Evolutionary conservation across 805 yeast genomes (phyloP).

Genomic region (Kuraishia piskuri): DNA sequence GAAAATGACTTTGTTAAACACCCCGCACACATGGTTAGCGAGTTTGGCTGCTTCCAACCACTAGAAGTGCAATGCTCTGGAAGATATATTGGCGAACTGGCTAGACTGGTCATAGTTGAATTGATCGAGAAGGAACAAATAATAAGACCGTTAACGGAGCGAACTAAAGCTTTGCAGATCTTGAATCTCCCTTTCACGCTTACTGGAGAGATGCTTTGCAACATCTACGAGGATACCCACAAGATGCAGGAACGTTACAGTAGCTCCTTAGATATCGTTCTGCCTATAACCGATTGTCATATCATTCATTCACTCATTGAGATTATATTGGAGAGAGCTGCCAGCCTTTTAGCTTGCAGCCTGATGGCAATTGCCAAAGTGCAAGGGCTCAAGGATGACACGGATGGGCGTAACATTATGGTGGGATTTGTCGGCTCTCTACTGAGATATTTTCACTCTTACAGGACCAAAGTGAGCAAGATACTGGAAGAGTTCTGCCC

Average conservation of each 20-base stretch:
- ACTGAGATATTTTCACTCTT: conserved; percentile 31
- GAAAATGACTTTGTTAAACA: not conserved
- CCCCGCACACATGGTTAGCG: conserved; percentile 16
- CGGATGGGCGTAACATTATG: conserved; percentile 9
- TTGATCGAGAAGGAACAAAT: conserved; percentile 15
- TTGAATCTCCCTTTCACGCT: conserved; percentile 19
- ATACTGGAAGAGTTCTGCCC: conserved; percentile 7
- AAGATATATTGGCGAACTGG: conserved; percentile 45
- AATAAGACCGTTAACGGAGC: too few relatives aligned
- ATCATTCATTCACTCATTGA: conserved; percentile 24
- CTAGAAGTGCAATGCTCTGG: conserved; percentile 47
- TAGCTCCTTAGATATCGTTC: not conserved
- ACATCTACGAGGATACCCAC: conserved; percentile 21
- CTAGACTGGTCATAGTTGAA: conserved; percentile 33
- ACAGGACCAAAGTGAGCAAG: conserved; percentile 25
- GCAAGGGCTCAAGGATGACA: conserved; percentile 10
- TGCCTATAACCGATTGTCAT: conserved; percentile 16
- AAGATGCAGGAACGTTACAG: not conserved
- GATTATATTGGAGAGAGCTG: conserved; percentile 33
- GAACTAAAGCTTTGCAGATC: not conserved
- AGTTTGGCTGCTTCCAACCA: conserved; percentile 39
- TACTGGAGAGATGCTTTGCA: conserved; percentile 33
- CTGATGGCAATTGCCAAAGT: conserved; percentile 28
- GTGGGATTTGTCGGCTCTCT: conserved; percentile 48
- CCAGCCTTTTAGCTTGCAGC: conserved; percentile 32